Base-by-base conservation (phyloP, 768 basidiomycete species). In the Lactarius quietus region DNA sequence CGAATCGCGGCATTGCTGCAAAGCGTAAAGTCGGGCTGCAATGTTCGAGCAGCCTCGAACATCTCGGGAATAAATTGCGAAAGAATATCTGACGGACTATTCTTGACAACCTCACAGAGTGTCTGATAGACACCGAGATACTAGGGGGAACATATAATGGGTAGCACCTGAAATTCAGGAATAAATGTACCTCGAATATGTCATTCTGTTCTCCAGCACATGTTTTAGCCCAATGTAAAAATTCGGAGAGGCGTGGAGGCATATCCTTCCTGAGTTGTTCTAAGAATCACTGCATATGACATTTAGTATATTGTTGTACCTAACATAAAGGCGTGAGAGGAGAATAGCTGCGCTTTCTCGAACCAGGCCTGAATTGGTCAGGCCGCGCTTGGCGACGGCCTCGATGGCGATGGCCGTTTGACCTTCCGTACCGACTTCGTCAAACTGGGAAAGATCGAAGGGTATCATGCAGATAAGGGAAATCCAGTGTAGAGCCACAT, bases 401-500 rank as follows among this genome's bases (percentile, higher is more conserved):
- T 95, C 88, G 3, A 95, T 76, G 6, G 74, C 73, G 20, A 71
- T 69, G 0, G 86, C 85, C 1, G 90, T 91, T 54, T 80, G 74
- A 14, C 86, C 83, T 28, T 72, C 70, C n/a, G 78, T 73, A 3
- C 79, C 80, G 12, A 69, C 72, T 63, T 89, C 87, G 71, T 94
- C 93, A 61, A 97, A 93, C 70, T 93, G 90, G 35, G 86, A 82
- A 43, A 99, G 79, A 72, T 92, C 88, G 74, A 99, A 99, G 0
- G 97, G 97, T 20, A 98, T 88, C 78, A 92, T 93, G 78, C 91
- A 90, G 56, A 97, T 89, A 28, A 99, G 83, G 26, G 92, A 90
- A n/a, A 98, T 81, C 96, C 96, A 98, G 14, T 97, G 80, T 10
- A 99, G 80, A 29, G 92, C 78, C 35, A 90, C 81, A 72, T 95